Evolutionary conservation across 257 asterid genomes (phyloP).

Genomic region (Echium plantagineum): DNA sequence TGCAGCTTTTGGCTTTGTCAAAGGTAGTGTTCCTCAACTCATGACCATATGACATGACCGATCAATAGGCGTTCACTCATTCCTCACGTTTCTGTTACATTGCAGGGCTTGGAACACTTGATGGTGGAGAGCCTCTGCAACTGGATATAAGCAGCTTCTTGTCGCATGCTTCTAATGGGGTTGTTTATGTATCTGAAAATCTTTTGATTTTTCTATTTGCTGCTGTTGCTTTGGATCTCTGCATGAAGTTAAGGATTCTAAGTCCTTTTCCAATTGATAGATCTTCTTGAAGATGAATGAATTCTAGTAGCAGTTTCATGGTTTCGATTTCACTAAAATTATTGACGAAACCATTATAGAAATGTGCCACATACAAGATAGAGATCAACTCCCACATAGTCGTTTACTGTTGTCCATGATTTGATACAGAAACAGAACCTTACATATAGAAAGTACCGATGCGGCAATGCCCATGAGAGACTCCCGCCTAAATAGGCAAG

Average conservation of each 20-base stretch:
- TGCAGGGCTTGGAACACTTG: slow-evolving; percentile 78
- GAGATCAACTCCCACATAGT: not conserved
- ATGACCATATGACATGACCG: too few species aligned
- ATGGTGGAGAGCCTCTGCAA: slow-evolving; percentile 48
- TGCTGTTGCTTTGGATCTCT: slow-evolving; percentile 71
- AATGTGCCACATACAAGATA: not conserved
- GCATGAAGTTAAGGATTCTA: slow-evolving; percentile 59
- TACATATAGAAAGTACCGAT: too few species aligned
- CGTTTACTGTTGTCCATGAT: not conserved
- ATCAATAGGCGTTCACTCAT: not conserved
- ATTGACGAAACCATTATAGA: not conserved
- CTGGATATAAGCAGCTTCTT: slow-evolving; percentile 41
- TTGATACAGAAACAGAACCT: too few species aligned
- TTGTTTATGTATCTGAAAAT: slow-evolving; percentile 55
- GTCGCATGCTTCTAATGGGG: slow-evolving; percentile 48
- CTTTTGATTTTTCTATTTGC: slow-evolving; percentile 71
- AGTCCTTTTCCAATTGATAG: slow-evolving; percentile 64
- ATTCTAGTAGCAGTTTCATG: not conserved
- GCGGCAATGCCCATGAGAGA: too few species aligned
- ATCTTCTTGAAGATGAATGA: slow-evolving; percentile 13
- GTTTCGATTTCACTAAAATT: not conserved
- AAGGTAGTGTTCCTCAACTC: slow-evolving; percentile 33
- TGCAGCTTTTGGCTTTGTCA: slow-evolving; percentile 77
- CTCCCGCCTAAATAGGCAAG: too few species aligned
- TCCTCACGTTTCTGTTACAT: not conserved